These are phyloP conservation scores for Simplicillium sp. DNA, from an alignment of 2,329 filamentous ascomycete species.

Conservation along the genomic window DNA sequence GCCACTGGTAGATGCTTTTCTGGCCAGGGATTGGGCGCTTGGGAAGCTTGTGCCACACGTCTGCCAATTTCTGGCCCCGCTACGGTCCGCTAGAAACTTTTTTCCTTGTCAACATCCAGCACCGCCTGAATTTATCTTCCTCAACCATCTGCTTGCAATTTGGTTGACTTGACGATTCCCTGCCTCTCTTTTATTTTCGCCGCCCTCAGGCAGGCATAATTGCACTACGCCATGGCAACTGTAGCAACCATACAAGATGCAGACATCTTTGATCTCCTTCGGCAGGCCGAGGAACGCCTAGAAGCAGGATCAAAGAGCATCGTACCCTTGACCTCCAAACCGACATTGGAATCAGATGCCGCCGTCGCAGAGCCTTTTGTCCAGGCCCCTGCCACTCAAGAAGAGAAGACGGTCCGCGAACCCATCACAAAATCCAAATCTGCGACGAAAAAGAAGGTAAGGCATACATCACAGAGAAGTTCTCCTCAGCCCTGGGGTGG, in stretches of 20 bases:
- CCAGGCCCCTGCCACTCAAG: conserved; percentile 5
- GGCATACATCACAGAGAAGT: background rate
- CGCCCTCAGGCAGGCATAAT: conserved; percentile 4
- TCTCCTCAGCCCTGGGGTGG: background rate
- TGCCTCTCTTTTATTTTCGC: conserved; percentile 6
- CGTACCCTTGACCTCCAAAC: no score
- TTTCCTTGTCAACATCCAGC: background rate
- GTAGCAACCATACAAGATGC: conserved; percentile 19
- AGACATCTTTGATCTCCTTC: conserved; percentile 21
- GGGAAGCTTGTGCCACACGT: no score
- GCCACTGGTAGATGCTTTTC: no score
- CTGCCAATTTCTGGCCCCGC: no score
- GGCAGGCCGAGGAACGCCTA: conserved; percentile 22
- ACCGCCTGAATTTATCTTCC: no score
- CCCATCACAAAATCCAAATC: conserved; percentile 1
- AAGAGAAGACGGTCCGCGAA: background rate
- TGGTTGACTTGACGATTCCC: conserved; percentile 6
- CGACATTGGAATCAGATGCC: background rate
- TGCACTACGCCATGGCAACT: conserved; percentile 8
- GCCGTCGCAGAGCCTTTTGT: conserved; percentile 9
- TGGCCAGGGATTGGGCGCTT: no score
- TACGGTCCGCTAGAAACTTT: conserved; percentile 3
- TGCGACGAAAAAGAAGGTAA: conserved; percentile 16
- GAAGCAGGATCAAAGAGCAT: conserved; percentile 6
- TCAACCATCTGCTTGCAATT: no score